Conservation (phyloP, 2,329 filamentous ascomycete species). For the Claviceps arundinis region DNA sequence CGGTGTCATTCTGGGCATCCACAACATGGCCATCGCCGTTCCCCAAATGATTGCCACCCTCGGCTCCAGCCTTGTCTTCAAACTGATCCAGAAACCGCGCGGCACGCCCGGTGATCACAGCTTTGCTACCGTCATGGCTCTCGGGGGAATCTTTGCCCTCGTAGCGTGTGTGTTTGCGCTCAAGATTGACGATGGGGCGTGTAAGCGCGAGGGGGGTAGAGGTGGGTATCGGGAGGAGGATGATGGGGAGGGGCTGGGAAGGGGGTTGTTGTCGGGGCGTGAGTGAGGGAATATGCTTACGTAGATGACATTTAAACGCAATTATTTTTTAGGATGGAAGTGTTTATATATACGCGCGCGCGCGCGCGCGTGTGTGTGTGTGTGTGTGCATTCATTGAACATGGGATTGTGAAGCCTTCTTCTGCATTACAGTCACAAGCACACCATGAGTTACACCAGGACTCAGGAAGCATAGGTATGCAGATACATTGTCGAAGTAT, state of each 20-base stretch:
- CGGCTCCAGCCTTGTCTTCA: conserved; percentile 73
- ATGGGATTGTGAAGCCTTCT: no score
- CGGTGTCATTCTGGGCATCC: conserved; percentile 83
- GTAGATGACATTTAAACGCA: no score
- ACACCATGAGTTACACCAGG: no score
- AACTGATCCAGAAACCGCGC: conserved; percentile 72
- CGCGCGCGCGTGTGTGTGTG: no score
- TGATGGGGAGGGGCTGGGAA: conserved; percentile 20
- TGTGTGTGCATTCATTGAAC: no score
- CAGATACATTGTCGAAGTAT: no score
- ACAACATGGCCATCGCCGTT: conserved; percentile 87
- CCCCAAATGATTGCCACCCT: conserved; percentile 87
- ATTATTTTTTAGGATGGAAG: no score
- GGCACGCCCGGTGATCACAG: conserved; percentile 75
- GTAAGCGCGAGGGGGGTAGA: conserved; percentile 10
- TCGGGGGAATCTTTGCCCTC: conserved; percentile 69
- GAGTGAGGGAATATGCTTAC: background rate
- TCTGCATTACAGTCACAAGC: no score
- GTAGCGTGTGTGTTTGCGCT: conserved; percentile 62
- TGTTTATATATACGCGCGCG: no score
- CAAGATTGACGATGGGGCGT: conserved; percentile 48
- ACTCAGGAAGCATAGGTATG: no score
- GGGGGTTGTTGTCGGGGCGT: conserved; percentile 1
- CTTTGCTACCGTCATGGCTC: conserved; percentile 73
- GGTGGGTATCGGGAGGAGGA: conserved; percentile 3